phyloP scores from a whole-genome alignment of 306 rosid species.

The Ochetophila trinervis region DNA sequence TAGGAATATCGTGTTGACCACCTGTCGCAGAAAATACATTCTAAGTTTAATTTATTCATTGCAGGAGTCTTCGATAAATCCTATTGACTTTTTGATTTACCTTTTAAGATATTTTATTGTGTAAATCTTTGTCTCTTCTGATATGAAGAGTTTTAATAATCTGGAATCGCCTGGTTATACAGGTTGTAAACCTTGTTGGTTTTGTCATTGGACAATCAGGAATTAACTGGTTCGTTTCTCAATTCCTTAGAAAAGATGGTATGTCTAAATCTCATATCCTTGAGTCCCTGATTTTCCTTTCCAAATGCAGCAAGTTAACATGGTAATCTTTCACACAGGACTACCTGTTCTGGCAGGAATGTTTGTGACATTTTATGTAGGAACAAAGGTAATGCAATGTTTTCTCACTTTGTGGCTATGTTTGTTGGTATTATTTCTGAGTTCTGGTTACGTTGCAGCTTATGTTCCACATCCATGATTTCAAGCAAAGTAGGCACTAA shows the following conservation, averaged over 20 bases:
- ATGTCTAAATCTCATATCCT: slow-evolving; percentile 14
- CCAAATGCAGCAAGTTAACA: slow-evolving; percentile 6
- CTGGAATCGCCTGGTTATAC: slow-evolving; percentile 5
- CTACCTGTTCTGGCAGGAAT: slow-evolving; percentile 71
- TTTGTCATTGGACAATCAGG: slow-evolving; percentile 85
- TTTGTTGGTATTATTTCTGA: slow-evolving; percentile 13
- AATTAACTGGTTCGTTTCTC: slow-evolving; percentile 67
- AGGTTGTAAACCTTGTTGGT: slow-evolving; percentile 94
- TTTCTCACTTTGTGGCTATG: neutral
- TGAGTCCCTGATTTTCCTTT: slow-evolving; percentile 1
- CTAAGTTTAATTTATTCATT: neutral
- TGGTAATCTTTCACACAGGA: slow-evolving; percentile 46
- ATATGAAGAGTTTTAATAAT: too few relatives aligned
- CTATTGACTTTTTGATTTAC: too few relatives aligned
- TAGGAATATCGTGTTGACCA: too few relatives aligned
- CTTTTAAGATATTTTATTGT: neutral
- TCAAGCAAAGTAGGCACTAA: slow-evolving; percentile 35
- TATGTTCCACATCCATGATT: slow-evolving; percentile 78
- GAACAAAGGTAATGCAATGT: slow-evolving; percentile 62
- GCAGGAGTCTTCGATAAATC: neutral
- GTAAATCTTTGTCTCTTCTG: neutral
- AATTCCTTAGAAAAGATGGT: slow-evolving; percentile 73
- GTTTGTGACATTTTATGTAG: slow-evolving; percentile 77
- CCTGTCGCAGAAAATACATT: too few relatives aligned
- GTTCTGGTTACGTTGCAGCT: slow-evolving; percentile 46